These are phyloP conservation scores for Nidula niveotomentosa DNA, from an alignment of 1,284 basidiomycete genomes.

Conservation along the genomic window DNA sequence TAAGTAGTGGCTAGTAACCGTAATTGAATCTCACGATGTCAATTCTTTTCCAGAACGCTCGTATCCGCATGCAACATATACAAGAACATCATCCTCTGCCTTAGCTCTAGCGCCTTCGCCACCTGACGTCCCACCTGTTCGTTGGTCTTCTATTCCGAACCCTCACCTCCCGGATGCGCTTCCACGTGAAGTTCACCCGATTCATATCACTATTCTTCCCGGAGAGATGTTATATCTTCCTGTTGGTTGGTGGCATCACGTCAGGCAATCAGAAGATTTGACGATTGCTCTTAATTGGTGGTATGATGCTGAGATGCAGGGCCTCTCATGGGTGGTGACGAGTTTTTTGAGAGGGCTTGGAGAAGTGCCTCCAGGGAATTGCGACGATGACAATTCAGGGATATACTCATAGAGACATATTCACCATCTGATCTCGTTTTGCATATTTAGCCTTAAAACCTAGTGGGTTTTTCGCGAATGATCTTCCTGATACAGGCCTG, in stretches of 20 bases:
- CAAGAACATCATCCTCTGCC: conserved; percentile 32
- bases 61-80: conserved; percentile 73
- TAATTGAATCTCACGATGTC: conserved; percentile 5
- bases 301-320: conserved; percentile 78
- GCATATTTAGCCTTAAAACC: no score
- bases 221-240: conserved; percentile 90
- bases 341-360: conserved; percentile 55
- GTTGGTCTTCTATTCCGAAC: conserved; percentile 74
- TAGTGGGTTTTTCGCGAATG: no score
- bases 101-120: conserved; percentile 48
- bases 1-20: background rate
- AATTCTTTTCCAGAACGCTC: conserved; percentile 45
- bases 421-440: no score
- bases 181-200: conserved; percentile 55
- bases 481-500: no score
- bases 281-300: conserved; percentile 88
- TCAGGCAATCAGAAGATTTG: conserved; percentile 60
- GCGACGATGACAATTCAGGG: conserved; percentile 8
- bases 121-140: conserved; percentile 39
- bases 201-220: conserved; percentile 61
- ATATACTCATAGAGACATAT: no score
- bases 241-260: conserved; percentile 90
- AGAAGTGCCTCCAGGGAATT: conserved; percentile 29
- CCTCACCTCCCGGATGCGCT: conserved; percentile 46
- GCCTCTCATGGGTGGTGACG: conserved; percentile 66